A percentile compares a stretch with the other conserved stretches of the same genome.
phyloP scores from a whole-genome alignment of 345 rosid species.

The Nephelium lappaceum region DNA sequence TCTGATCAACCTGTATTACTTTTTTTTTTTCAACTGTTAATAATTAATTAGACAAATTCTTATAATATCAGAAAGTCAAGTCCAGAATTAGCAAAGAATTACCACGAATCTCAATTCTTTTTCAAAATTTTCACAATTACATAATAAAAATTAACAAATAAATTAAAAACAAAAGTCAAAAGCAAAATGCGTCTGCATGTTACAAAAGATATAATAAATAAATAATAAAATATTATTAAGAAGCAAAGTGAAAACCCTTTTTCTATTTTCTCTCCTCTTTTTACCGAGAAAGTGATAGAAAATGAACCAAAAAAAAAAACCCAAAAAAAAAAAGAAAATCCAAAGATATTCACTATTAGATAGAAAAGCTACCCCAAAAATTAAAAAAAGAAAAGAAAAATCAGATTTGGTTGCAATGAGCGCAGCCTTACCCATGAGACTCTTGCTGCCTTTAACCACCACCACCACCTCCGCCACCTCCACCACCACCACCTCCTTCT shows the following conservation, averaged over 20 bases:
- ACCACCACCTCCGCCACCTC: not conserved
- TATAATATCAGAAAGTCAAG: no score
- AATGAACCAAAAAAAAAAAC: not conserved
- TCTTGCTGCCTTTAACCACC: not conserved
- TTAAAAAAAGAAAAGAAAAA: not conserved
- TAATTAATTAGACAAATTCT: no score
- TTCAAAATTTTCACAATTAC: no score
- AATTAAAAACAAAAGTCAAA: no score
- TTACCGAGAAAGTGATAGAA: not conserved
- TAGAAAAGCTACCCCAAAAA: not conserved
- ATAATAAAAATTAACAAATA: no score
- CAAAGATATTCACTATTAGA: not conserved
- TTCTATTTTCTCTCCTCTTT: not conserved
- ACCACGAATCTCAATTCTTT: no score
- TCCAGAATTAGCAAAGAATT: no score
- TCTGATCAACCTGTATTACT: no score
- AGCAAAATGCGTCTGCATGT: no score
- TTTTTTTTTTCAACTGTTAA: no score
- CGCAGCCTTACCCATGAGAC: slow-evolving; percentile 2
- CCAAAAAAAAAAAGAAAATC: not conserved
- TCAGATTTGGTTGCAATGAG: slow-evolving; percentile 5
- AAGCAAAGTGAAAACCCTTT: not conserved
- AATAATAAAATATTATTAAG: no score
- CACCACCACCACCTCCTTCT: not conserved
- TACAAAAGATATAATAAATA: no score